Conservation (phyloP, 495 filamentous ascomycete genomes). For the Talaromyces borbonicus region DNA sequence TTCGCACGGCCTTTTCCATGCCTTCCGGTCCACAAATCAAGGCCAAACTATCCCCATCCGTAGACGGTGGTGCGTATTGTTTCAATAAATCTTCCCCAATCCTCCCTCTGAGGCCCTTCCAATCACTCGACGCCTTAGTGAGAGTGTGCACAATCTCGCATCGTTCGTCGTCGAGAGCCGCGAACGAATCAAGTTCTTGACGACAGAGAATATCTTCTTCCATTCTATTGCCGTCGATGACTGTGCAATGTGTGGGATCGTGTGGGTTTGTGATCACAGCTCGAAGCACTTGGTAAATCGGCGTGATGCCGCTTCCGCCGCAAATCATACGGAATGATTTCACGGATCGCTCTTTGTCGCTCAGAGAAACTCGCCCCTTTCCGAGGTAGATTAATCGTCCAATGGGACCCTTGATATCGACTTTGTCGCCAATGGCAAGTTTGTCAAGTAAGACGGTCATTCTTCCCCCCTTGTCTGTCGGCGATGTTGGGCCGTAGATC, state of each 20-base stretch:
- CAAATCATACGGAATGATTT: constrained; percentile 80
- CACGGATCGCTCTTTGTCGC: constrained; percentile 47
- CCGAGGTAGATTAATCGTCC: constrained; percentile 81
- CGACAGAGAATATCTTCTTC: constrained; percentile 79
- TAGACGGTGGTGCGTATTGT: constrained; percentile 40
- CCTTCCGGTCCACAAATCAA: constrained; percentile 76
- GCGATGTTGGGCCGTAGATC: constrained; percentile 65
- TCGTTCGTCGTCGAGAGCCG: constrained; percentile 35
- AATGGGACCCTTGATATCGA: constrained; percentile 87
- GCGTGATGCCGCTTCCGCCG: constrained; percentile 82
- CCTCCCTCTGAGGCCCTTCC: constrained; percentile 63
- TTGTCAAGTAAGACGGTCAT: constrained; percentile 79
- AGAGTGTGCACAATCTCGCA: constrained; percentile 67
- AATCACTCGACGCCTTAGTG: constrained; percentile 48
- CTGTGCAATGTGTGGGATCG: constrained; percentile 53
- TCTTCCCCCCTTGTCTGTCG: constrained; percentile 53
- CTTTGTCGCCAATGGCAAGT: constrained; percentile 55
- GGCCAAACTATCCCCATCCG: constrained; percentile 48
- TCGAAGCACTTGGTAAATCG: constrained; percentile 79
- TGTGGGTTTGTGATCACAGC: constrained; percentile 55
- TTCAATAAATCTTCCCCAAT: constrained; percentile 54
- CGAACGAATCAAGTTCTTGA: constrained; percentile 61
- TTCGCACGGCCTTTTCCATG: constrained; percentile 61
- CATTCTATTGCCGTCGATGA: constrained; percentile 71
- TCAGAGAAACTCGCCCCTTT: constrained; percentile 52